Base-by-base conservation (phyloP, 352 stramenopile species). In the Peronospora farinosa region DNA sequence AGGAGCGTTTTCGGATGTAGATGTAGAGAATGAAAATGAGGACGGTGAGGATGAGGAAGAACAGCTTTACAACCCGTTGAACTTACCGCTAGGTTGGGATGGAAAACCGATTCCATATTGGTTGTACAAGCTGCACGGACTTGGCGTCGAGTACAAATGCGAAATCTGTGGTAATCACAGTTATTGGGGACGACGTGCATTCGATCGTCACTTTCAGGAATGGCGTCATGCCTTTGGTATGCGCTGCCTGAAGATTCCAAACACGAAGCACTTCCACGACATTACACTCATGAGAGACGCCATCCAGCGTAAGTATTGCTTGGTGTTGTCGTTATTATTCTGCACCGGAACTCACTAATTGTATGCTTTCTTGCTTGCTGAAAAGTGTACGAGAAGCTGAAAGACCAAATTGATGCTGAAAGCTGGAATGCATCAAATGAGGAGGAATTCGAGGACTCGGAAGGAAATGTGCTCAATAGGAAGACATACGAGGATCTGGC, bases 261-360 rank as follows among this genome's bases (percentile, higher is more conserved):
- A 99, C 72, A 99, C 95, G 12, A 98, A 98, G 60, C 96, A 99
- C 63, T 99, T 99, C 70, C 96, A 99, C 74, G 96, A 98, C 46
- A 98, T 99, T 36, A 98, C 89, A 21, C 89, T 95, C 45, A 99
- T 99, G 69, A 92, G 95, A 47, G 97, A 99, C 69, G 96, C 95
- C 27, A 91, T 88, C 39, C 72, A 84, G 38, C 40, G 76, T 90
- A 75, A 51, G 75, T 70, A 17, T 25, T 16, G 16, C n/a, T 10
- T 52, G 10, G 12, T 12, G 16, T 7, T 61, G 15, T 46, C 11
- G 6, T 16, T 61, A 2, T 27, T 38, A 30, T 15, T 37, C 12
- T 16, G 13, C 31, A 32, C 23, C 60, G 30, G 19, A 10, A 15
- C 30, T 43, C 17, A 35, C 11, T 38, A 16, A 49, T 8, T 40